A percentile compares a stretch with the other conserved stretches of the same genome.
phyloP scores from a whole-genome alignment of 148 eudicot species.

The Persicaria maculosa region DNA sequence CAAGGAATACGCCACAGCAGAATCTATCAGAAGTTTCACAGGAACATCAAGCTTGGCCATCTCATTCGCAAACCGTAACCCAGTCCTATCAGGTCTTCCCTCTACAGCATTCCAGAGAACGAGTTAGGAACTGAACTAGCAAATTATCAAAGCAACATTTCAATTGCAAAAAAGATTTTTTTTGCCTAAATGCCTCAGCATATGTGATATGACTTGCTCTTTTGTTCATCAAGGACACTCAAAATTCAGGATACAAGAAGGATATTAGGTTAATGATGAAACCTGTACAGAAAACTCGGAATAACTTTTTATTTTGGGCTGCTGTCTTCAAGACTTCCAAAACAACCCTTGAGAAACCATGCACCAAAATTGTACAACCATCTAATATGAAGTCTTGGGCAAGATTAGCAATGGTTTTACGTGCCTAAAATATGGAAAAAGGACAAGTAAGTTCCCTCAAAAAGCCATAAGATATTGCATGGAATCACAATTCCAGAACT shows the following conservation, averaged over 20 bases:
- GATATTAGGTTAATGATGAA: background rate
- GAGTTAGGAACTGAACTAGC: background rate
- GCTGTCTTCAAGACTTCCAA: slow-evolving; percentile 84
- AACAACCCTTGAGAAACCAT: slow-evolving; percentile 92
- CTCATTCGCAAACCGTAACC: slow-evolving; percentile 82
- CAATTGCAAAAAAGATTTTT: too few species aligned
- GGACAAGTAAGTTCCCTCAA: background rate
- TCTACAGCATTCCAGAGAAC: slow-evolving; percentile 35
- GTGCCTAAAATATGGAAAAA: slow-evolving; percentile 48
- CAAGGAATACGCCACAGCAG: slow-evolving; percentile 97
- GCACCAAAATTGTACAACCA: slow-evolving; percentile 93
- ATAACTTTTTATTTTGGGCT: slow-evolving; percentile 62
- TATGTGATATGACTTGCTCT: background rate
- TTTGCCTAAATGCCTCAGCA: background rate
- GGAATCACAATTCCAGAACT: slow-evolving; percentile 14
- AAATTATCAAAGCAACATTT: background rate
- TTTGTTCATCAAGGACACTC: background rate
- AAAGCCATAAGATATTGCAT: slow-evolving; percentile 6
- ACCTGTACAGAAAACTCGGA: slow-evolving; percentile 95
- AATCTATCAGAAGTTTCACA: slow-evolving; percentile 85
- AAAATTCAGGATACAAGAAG: slow-evolving; percentile 1
- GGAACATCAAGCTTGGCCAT: slow-evolving; percentile 90
- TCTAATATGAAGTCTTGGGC: slow-evolving; percentile 95
- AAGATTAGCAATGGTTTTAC: slow-evolving; percentile 84
- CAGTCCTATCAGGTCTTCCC: slow-evolving; percentile 95